These are phyloP conservation scores for Cercophora sp. DNA, from an alignment of 495 filamentous ascomycete species.

Conservation along the genomic window DNA sequence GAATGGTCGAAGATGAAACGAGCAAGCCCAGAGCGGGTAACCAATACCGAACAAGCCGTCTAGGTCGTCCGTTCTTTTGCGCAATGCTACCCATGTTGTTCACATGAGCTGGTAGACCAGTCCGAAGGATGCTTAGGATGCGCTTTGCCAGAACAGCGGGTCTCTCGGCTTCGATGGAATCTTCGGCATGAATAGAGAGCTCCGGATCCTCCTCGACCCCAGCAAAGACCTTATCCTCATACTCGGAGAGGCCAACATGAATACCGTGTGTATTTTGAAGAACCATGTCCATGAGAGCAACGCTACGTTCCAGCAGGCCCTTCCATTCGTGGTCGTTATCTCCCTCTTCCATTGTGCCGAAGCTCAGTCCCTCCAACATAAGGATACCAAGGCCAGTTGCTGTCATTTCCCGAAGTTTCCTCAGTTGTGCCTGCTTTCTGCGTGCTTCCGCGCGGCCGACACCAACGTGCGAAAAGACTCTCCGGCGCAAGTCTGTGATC, in stretches of 20 bases:
- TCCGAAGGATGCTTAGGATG: constrained; percentile 62
- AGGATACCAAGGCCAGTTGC: constrained; percentile 85
- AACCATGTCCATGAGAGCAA: constrained; percentile 77
- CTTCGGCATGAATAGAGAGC: constrained; percentile 40
- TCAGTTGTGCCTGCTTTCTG: constrained; percentile 62
- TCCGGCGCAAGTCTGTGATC: constrained; percentile 54
- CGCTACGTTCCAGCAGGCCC: constrained; percentile 62
- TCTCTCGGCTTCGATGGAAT: constrained; percentile 29
- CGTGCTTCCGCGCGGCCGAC: constrained; percentile 65
- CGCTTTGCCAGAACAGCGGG: constrained; percentile 61
- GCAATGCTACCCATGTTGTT: constrained; percentile 46
- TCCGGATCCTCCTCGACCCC: constrained; percentile 59
- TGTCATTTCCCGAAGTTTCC: constrained; percentile 65
- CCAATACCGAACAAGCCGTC: constrained; percentile 81
- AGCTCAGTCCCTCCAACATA: constrained; percentile 72
- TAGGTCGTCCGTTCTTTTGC: constrained; percentile 66
- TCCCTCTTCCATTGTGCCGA: constrained; percentile 44
- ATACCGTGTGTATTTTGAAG: constrained; percentile 55
- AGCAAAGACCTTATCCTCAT: constrained; percentile 68
- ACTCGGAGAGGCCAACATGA: constrained; percentile 57
- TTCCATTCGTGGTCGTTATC: constrained; percentile 63
- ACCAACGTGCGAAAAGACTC: constrained; percentile 66
- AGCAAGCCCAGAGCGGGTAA: constrained; percentile 63
- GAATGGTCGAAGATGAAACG: constrained; percentile 73
- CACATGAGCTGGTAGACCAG: constrained; percentile 56